Base-by-base conservation (phyloP, 2,329 filamentous ascomycete species). In the Anthostomella pinea region DNA sequence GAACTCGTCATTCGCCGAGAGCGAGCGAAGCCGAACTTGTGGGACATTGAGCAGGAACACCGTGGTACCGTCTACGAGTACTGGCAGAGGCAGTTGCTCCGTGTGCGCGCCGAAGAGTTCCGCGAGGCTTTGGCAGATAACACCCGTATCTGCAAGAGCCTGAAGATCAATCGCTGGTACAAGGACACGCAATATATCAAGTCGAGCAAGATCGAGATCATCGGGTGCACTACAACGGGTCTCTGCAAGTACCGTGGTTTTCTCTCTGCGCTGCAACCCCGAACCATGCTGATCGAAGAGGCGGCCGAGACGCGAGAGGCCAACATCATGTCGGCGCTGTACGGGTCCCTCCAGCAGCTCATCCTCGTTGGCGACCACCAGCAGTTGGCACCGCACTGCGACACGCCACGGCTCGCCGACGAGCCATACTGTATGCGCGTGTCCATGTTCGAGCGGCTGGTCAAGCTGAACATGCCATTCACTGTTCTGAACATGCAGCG, bases 381-480 rank as follows among this genome's bases (percentile, higher is more conserved):
- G 58, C 88, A 94, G 54, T 68, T 94, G 2, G 77, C 81, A 8
- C 87, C 82, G 0, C 77, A 81, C 29, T 85, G 81, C 38, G 75
- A 83, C 28, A 68, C 85, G 1, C 65, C 63, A 2, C 72, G 75
- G 2, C 72, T 89, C 2, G 75, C 75, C 22, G 62, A 66, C 0
- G 58, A 71, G 0, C 84, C 84, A 0, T 88, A 76, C 56, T 72
- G 77, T 45, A 69, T 93, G 22, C 78, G 85, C 20, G 64, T 88
- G 0, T 93, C 87, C 0, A 73, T 94, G 51, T 94, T 94, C 50
- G 85, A 94, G 62, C 75, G 87, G 1, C 68, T 94, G 10, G 74
- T 93, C n/a, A 66, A 71, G 4, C 79, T 86, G 11, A 55, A 69
- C 0, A 63, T 90, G 13, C 74, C 79, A 0, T 87, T 76, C 52